Evolutionary conservation across 2,329 filamentous ascomycete species (phyloP).

Genomic region (Botrytis pseudocinerea): DNA sequence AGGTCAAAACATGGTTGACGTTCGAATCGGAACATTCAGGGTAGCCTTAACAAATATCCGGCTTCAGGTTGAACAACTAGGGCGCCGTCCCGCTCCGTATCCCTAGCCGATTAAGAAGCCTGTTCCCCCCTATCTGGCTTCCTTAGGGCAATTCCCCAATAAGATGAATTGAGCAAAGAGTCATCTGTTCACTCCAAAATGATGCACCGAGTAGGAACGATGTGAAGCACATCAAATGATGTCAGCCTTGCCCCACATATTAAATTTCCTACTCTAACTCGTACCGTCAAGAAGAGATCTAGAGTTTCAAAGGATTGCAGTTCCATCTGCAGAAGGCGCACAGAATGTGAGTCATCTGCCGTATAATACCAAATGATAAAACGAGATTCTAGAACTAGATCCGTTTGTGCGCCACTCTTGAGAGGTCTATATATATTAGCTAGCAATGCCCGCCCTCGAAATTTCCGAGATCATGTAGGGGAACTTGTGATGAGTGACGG

Average conservation of each 20-base stretch:
- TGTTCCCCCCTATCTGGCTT: not conserved
- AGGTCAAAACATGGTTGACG: not conserved
- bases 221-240: not conserved
- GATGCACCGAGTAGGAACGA: not conserved
- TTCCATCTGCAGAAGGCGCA: not conserved
- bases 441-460: constrained; percentile 10
- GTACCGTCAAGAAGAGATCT: no score
- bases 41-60: not conserved
- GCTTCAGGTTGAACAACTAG: not conserved
- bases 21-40: not conserved
- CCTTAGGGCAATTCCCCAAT: not conserved
- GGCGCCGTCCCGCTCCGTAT: not conserved
- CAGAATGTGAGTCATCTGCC: constrained; percentile 3
- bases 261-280: not conserved
- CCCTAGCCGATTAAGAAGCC: not conserved
- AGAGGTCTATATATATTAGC: not conserved
- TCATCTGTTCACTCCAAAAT: not conserved
- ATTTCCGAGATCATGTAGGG: constrained; percentile 4
- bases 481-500: not conserved
- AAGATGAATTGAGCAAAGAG: not conserved
- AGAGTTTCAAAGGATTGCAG: not conserved
- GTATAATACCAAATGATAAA: constrained; percentile 9
- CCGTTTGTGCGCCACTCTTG: not conserved
- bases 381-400: not conserved
- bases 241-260: not conserved